Base-by-base conservation (phyloP, 225 moss, liverwort and hornwort species). In the Climacium dendroides region DNA sequence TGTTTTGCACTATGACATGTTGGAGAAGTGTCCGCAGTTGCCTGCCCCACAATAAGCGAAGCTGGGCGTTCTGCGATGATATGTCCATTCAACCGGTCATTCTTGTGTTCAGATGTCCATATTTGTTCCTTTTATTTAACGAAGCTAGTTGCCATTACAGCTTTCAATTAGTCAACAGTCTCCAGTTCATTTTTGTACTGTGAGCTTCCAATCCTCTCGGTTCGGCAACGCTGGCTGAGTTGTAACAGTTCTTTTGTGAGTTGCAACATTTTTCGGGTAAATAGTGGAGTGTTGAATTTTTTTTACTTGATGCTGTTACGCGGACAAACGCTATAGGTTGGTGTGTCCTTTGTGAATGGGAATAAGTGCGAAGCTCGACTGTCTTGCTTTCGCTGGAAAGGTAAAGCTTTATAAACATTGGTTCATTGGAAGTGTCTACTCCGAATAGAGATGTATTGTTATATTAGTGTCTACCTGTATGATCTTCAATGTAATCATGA, bases 81-180 rank as follows among this genome's bases (percentile, higher is more conserved):
- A 64, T 70, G 85, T 85, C 78, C 74, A 85, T 85, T 85, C 60
- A 78, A 45, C 74, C 52, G 73, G 60, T 82, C 85, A 83, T 86
- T 84, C 84, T 87, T 87, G 82, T 66, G 54, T 88, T 85, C 72
- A 82, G 84, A 86, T 92, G 92, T 92, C 85, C 87, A 90, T 90
- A 88, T 86, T 76, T 71, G 88, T 90, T 75, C 75, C 86, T 89
- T 88, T 71, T 83, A 83, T 90, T 81, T 64, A 84, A 90, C 63
- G 88, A 88, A 92, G 82, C 78, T 92, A 89, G 92, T 92, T 90
- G 92, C 79, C 87, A 81, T 87, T 92, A 85, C 89, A 90, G 90
- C 86, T 90, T 85, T 90, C 65, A 85, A 87, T 80, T 81, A 90
- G 92, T 85, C 90, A 71, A 70, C 76, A 84, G 83, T 90, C 86